These are phyloP conservation scores for Cercospora brassicicola DNA, from an alignment of 2,329 filamentous ascomycete genomes.

Conservation along the genomic window DNA sequence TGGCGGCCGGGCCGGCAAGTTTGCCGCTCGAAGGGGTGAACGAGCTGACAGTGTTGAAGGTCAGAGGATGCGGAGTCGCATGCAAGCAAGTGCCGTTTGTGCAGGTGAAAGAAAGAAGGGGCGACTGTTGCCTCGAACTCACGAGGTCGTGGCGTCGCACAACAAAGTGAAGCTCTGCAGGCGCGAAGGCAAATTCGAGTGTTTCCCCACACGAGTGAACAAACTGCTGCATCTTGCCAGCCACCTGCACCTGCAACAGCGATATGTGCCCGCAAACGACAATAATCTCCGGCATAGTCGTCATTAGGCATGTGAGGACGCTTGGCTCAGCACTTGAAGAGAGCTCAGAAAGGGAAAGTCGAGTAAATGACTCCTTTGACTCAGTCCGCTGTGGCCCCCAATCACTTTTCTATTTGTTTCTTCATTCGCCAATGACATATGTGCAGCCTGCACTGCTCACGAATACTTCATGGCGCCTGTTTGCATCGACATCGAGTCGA, in stretches of 20 bases:
- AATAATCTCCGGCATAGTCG: neutral
- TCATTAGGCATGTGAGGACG: neutral
- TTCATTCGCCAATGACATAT: constrained; percentile 27
- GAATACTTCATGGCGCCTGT: constrained; percentile 67
- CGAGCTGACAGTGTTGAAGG: neutral
- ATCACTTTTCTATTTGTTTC: neutral
- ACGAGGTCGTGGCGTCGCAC: neutral
- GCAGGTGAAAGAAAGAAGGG: neutral
- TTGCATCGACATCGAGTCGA: constrained; percentile 66
- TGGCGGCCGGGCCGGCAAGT: neutral
- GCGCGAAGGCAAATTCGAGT: neutral
- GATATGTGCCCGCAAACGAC: neutral
- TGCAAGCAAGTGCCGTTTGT: neutral
- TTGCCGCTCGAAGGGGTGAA: neutral
- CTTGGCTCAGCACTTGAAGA: neutral
- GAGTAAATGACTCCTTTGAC: neutral
- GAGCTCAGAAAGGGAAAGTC: neutral
- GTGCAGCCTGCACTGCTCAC: constrained; percentile 66
- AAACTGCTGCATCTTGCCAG: neutral
- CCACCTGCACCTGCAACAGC: neutral
- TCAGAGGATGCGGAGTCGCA: neutral
- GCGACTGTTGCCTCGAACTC: neutral
- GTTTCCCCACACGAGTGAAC: neutral
- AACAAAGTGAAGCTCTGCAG: neutral
- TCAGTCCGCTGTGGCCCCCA: neutral